Conservation (phyloP, 2,329 filamentous ascomycete species). For the Bertia moriformis region DNA sequence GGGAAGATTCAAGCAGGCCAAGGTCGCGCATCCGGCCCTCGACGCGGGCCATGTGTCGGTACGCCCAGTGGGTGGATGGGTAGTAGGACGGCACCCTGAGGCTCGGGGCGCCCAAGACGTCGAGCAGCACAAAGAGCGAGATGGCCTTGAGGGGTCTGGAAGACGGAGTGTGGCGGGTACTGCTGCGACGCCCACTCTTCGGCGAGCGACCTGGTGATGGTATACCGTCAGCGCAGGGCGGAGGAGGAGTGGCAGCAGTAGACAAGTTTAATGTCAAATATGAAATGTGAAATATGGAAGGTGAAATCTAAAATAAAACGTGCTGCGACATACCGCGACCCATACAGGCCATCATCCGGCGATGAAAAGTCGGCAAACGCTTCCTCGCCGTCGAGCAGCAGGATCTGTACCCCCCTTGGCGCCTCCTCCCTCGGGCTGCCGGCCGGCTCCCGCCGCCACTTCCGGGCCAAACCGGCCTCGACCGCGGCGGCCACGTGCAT, state of each 20-base stretch:
- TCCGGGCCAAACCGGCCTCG: conserved; percentile 63
- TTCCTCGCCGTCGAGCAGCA: conserved; percentile 88
- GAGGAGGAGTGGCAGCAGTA: no score
- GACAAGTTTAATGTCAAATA: no score
- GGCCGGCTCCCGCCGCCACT: conserved; percentile 63
- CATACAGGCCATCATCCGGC: conserved; percentile 75
- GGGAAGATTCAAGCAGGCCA: conserved; percentile 45
- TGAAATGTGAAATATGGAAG: no score
- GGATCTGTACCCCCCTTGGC: conserved; percentile 72
- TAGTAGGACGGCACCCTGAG: conserved; percentile 77
- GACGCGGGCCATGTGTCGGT: conserved; percentile 57
- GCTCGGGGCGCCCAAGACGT: conserved; percentile 60
- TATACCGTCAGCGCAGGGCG: no score
- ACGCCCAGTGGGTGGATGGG: conserved; percentile 84
- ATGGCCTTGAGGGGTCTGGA: conserved; percentile 64
- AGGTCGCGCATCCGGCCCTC: conserved; percentile 62
- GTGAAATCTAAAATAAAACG: no score
- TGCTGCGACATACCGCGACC: conserved; percentile 63
- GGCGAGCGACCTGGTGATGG: conserved; percentile 58
- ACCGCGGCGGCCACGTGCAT: conserved; percentile 72
- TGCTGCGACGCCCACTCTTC: conserved; percentile 61
- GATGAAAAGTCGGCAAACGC: conserved; percentile 72
- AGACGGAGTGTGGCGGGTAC: conserved; percentile 61
- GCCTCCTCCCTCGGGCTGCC: no score
- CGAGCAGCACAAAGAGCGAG: conserved; percentile 77